Base-by-base conservation (phyloP, 2,329 filamentous ascomycete species). In the Kalaharituber pfeilii region DNA sequence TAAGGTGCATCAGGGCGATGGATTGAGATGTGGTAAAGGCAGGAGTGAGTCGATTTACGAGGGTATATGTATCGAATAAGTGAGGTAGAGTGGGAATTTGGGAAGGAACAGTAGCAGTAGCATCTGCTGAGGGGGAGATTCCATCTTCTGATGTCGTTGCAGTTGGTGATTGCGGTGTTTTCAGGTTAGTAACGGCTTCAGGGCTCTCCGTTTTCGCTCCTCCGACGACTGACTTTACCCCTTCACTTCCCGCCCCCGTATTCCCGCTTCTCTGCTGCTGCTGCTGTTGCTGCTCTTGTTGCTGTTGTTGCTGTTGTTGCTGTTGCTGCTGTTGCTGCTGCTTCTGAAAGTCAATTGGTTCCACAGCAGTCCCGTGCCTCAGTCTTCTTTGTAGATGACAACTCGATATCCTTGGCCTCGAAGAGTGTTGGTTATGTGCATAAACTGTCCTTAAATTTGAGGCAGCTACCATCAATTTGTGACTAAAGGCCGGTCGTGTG, bases 61-160 rank as follows among this genome's bases (percentile, higher is more conserved):
- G 76, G 13, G 80, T 81, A 69, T 91, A 98, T 24, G 82, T 94
- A 69, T 98, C 89, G 69, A 98, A 98, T 70, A 96, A 87, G 70
- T 98, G 91, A 24, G 53, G 9, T 42, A n/a, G 9, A 39, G 18
- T 9, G n/a, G 13, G 50, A 9, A 20, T 54, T 44, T 49, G 58
- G 57, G 49, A 56, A 57, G 44, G 62, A 63, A 54, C 58, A 59
- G 26, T 29, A 18, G 6, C 25, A n/a, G 36, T 20, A 66, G 65
- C 11, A 62, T 61, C n/a, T 64, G 63, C 47, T 71, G 67, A 6
- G 72, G 70, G 3, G 71, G 68, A 13, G 68, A 63, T 20, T 42
- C 62, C 69, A 75, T 72, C 53, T 71, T 69, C 28, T 62, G 65
- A 3, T 59, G 61, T 22, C 56, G 53, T 36, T 27, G 56, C 18